These are phyloP conservation scores for Fraxinus albicans DNA, from an alignment of 305 asterid species.

Conservation along the genomic window DNA sequence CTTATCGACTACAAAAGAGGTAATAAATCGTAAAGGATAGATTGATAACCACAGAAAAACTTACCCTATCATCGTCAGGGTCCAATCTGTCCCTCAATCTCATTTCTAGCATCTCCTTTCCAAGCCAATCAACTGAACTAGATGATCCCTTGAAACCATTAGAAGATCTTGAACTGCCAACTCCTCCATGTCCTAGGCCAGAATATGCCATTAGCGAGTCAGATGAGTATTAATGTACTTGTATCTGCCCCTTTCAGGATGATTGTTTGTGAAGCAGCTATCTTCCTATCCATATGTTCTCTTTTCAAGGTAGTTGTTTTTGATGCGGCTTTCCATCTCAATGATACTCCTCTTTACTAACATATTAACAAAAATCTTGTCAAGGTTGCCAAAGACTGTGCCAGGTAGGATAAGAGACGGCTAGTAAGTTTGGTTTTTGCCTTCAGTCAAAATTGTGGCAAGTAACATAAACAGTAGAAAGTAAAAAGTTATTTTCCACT, in stretches of 20 bases:
- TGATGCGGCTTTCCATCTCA: conserved; percentile 39
- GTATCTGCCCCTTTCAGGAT: conserved; percentile 33
- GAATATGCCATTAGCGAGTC: conserved; percentile 71
- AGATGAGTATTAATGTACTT: conserved; percentile 35
- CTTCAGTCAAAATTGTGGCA: conserved; percentile 3
- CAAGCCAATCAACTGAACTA: conserved; percentile 95
- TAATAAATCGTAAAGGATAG: conserved; percentile 7
- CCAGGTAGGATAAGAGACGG: conserved; percentile 22
- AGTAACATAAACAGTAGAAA: conserved; percentile 8
- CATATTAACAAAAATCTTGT: conserved; percentile 20
- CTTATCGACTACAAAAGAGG: conserved; percentile 15
- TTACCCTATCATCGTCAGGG: conserved; percentile 79
- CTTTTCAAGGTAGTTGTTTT: conserved; percentile 23
- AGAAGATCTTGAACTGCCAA: conserved; percentile 89
- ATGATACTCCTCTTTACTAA: conserved; percentile 41
- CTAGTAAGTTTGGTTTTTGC: background rate
- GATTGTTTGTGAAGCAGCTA: conserved; percentile 12
- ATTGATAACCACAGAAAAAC: conserved; percentile 26
- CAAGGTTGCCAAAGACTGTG: conserved; percentile 18
- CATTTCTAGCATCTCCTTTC: conserved; percentile 94
- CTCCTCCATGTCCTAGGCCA: conserved; percentile 88
- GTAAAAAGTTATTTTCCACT: conserved; percentile 5
- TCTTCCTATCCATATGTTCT: conserved; percentile 36
- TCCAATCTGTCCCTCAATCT: conserved; percentile 79
- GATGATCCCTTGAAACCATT: conserved; percentile 92